These are phyloP conservation scores for Saprolegnia parasitica DNA, from an alignment of 352 stramenopile species.

Conservation along the genomic window DNA sequence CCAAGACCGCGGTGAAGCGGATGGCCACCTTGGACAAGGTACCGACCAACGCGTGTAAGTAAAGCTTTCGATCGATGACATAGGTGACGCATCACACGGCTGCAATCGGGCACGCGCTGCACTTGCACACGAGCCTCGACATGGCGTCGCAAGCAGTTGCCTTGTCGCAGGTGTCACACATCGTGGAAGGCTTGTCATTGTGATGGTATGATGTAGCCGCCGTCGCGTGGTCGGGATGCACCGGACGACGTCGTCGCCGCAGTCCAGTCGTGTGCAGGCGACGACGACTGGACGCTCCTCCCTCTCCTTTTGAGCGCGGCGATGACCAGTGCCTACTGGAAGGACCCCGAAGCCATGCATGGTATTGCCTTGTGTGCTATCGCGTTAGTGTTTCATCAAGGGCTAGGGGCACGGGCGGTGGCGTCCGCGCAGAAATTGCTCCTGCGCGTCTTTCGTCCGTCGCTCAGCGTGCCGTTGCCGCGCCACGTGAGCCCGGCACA, in stretches of 20 bases:
- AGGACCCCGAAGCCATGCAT: not conserved
- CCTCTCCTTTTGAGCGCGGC: not conserved
- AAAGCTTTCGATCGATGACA: too few relatives aligned
- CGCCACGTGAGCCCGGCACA: not conserved
- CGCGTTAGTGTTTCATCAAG: too few relatives aligned
- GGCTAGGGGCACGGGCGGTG: not conserved
- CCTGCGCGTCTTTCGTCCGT: not conserved
- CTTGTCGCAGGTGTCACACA: not conserved
- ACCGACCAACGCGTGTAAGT: too few relatives aligned
- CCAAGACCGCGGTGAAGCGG: not conserved
- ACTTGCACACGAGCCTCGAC: not conserved
- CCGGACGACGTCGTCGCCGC: too few relatives aligned
- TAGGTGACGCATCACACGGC: not conserved
- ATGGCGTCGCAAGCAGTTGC: not conserved
- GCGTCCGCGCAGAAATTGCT: not conserved
- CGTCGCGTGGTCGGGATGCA: too few relatives aligned
- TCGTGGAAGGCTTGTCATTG: too few relatives aligned
- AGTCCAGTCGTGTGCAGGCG: not conserved
- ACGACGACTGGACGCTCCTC: not conserved
- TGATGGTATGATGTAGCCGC: too few relatives aligned
- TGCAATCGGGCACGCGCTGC: not conserved
- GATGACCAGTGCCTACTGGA: not conserved
- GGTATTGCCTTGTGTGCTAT: too few relatives aligned
- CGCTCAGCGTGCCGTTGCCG: not conserved
- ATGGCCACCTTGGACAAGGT: not conserved